phyloP scores from a whole-genome alignment of 2,329 filamentous ascomycete species.

The Aspergillus awamori region DNA sequence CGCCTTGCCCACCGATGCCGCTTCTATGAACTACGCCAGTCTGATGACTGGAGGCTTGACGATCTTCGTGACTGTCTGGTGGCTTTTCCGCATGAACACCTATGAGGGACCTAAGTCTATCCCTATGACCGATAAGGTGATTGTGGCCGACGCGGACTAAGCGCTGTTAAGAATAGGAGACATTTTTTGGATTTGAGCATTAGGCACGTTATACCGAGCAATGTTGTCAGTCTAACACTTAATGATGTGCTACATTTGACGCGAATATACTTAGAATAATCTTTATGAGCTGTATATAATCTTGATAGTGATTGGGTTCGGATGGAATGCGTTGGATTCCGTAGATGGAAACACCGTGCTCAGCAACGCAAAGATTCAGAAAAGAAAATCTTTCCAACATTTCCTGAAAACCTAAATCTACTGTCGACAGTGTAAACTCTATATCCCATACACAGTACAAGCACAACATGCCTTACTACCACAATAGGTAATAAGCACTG shows the following conservation, averaged over 20 bases:
- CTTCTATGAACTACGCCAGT: slow-evolving; percentile 58
- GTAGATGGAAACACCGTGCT: too few species aligned
- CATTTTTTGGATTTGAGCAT: not conserved
- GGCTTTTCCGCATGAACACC: slow-evolving; percentile 36
- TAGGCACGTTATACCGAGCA: not conserved
- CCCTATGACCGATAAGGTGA: slow-evolving; percentile 37
- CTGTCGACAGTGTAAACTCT: too few species aligned
- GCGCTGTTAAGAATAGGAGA: not conserved
- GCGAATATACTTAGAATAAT: not conserved
- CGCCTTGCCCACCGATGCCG: slow-evolving; percentile 48
- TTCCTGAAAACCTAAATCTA: too few species aligned
- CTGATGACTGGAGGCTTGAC: slow-evolving; percentile 57
- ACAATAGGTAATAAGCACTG: not conserved
- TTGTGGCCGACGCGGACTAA: slow-evolving; percentile 37
- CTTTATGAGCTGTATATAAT: not conserved
- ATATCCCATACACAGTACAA: too few species aligned
- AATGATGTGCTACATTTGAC: not conserved
- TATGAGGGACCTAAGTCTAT: slow-evolving; percentile 43
- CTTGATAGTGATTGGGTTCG: not conserved
- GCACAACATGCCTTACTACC: not conserved
- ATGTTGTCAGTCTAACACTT: not conserved
- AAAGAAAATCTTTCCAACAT: too few species aligned
- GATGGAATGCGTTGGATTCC: too few species aligned
- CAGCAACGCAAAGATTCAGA: too few species aligned
- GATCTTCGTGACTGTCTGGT: slow-evolving; percentile 54